Base-by-base conservation (phyloP, 2,329 filamentous ascomycete genomes). In the Neofusicoccum sp. region DNA sequence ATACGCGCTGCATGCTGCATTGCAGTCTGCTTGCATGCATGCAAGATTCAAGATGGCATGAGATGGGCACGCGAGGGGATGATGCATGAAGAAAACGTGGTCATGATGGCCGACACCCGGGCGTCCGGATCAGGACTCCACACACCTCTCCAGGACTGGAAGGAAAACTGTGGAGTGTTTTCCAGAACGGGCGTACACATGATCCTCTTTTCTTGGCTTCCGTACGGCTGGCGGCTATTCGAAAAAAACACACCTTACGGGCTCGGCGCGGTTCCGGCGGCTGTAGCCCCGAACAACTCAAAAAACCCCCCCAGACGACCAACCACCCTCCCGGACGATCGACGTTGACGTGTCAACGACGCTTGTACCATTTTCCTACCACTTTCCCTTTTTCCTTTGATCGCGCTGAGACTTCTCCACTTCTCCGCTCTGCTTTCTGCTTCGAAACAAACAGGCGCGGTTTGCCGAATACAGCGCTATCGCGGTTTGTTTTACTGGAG, bases 241-340 rank as follows among this genome's bases (percentile, higher is more conserved):
- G 14, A 12, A 43, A 56, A 56, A 48, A 31, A 26, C 4, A 30
- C 11, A 54, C 14, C 36, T 7, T 43, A 38, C 33, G 36, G 38
- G 51, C 38, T 56, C 51, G 51, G 51, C 51, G 51, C 51, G 51
- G 51, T 56, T 56, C 51, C 51, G 51, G 51, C 51, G 51, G 51
- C 51, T 56, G 36, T 16, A 54, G 26, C 26, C 24, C 28, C 14
- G 14, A 6, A 14, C n/a, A 6, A 24, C 26, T n/a, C 28, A 8
- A 54, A 28, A 40, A 40, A 40, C 6, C 48, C 36, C 38, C 51
- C 51, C 16, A 24, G 51, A 56, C 51, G 51, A 56, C 51, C 20
- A 20, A 56, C 51, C 38, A 56, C 16, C 24, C 36, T 26, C 51
- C 24, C 26, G 28, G 51, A 56, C 38, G 51, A 56, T 56, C 51